phyloP scores from a whole-genome alignment of 176 grass and related monocot genomes.

The Hsuehochloa calcarea region DNA sequence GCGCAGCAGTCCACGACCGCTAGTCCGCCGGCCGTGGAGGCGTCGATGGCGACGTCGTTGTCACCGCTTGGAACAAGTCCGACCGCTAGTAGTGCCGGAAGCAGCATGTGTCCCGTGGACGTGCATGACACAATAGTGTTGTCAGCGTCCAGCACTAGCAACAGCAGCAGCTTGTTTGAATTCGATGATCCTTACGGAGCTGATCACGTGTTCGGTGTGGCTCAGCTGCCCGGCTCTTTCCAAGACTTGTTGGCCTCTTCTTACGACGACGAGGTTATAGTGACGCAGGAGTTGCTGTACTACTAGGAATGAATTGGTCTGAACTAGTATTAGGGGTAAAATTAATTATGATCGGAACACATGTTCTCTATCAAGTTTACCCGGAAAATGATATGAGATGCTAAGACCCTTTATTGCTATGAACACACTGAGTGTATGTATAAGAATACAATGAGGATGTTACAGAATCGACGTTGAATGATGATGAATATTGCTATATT shows the following conservation, averaged over 20 bases:
- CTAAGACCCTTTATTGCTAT: too few relatives aligned
- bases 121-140: constrained; percentile 12
- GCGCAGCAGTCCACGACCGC: not conserved
- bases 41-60: not conserved
- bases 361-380: too few relatives aligned
- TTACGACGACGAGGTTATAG: constrained; percentile 37
- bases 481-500: too few relatives aligned
- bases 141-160: constrained; percentile 19
- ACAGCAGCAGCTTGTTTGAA: not conserved
- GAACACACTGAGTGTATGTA: too few relatives aligned
- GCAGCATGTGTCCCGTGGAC: constrained; percentile 25
- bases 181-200: not conserved
- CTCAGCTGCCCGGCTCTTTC: constrained; percentile 11
- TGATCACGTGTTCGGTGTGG: constrained; percentile 16
- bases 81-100: not conserved
- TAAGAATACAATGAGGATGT: too few relatives aligned
- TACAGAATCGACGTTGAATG: too few relatives aligned
- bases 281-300: not conserved
- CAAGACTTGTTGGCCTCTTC: constrained; percentile 32
- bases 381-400: too few relatives aligned
- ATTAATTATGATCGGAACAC: not conserved
- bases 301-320: not conserved
- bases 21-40: not conserved
- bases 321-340: not conserved
- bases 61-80: constrained; percentile 9